phyloP scores from a whole-genome alignment of 768 basidiomycete species.

The Mycena venus region DNA sequence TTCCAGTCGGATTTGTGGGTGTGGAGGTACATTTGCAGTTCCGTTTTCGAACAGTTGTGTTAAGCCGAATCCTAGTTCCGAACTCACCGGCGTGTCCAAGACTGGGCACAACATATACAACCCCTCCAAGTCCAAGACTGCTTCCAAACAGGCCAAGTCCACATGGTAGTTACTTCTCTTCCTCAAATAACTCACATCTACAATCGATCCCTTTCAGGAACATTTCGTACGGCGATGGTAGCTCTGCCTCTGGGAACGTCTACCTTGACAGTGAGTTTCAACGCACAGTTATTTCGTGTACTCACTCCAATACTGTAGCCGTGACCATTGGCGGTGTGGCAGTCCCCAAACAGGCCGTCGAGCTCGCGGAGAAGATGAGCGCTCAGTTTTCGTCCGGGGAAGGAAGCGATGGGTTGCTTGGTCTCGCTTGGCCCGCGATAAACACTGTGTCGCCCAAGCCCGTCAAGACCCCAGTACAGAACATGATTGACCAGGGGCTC shows the following conservation, averaged over 20 bases:
- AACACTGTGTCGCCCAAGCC: slow-evolving; percentile 52
- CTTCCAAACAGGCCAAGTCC: slow-evolving; percentile 28
- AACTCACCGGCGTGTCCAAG: slow-evolving; percentile 29
- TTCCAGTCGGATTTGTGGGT: slow-evolving; percentile 29
- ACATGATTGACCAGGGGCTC: slow-evolving; percentile 51
- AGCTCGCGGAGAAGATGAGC: slow-evolving; percentile 51
- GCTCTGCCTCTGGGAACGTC: slow-evolving; percentile 41
- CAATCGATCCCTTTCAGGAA: slow-evolving; percentile 24
- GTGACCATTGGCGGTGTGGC: slow-evolving; percentile 40
- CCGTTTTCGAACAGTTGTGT: background rate
- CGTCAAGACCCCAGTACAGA: slow-evolving; percentile 54
- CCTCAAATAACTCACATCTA: background rate
- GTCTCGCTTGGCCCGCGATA: slow-evolving; percentile 52
- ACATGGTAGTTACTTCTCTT: slow-evolving; percentile 26
- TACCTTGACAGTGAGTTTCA: slow-evolving; percentile 38
- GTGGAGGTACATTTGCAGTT: slow-evolving; percentile 26
- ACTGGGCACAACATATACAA: slow-evolving; percentile 40
- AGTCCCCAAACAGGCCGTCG: slow-evolving; percentile 51
- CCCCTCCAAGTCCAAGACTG: slow-evolving; percentile 39
- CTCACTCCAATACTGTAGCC: background rate
- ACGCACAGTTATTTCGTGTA: background rate
- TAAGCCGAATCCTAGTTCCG: slow-evolving; percentile 33
- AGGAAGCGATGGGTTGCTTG: slow-evolving; percentile 53
- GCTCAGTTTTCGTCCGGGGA: slow-evolving; percentile 47
- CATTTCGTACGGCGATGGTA: slow-evolving; percentile 44